Base-by-base conservation (phyloP, 495 filamentous ascomycete genomes). In the Clavariopsis aquatica region DNA sequence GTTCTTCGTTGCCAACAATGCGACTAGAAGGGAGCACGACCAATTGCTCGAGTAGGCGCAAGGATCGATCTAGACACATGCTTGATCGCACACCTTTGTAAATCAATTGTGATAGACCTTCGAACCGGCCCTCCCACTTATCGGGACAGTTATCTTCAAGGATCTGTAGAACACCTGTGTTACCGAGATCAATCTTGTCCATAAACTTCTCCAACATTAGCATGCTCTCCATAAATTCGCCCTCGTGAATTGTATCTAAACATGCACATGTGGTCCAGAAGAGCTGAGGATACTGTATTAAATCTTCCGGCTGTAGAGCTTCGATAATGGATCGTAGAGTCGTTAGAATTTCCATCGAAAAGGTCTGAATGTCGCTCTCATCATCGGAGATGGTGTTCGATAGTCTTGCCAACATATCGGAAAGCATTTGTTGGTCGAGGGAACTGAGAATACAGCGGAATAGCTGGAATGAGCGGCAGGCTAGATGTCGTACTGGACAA, bases 201-300 rank as follows among this genome's bases (percentile, higher is more conserved):
- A 99, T 73, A 52, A 96, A 83, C 69, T 90, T 88, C 34, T 96
- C 89, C n/a, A 99, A 81, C 88, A 98, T 96, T 36, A 88, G 86
- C 19, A 96, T 78, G 47, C 89, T 92, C 70, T 96, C 93, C 58
- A 93, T 83, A 69, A 96, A 99, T 73, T 99, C 94, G 13, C 86
- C 85, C 75, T 98, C 94, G 63, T 96, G 92, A 64, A 96, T 92
- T 1, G 94, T 97, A 72, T 97, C 91, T 41, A 98, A 78, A 72
- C 94, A 98, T 27, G 94, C 93, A 71, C 92, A 96, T 1, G 90
- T 95, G 1, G 93, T 93, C 94, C 94, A 99, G 77, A 98, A 99
- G 1, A 98, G 78, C 69, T 97, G 92, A 7, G 94, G 93, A 65
- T 93, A 96, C 36, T 88, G 85, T 45, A 96, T 66, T 15, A 99